These are phyloP conservation scores for Geotrichum histeridarum DNA, from an alignment of 1,139 yeast species.

Conservation along the genomic window DNA sequence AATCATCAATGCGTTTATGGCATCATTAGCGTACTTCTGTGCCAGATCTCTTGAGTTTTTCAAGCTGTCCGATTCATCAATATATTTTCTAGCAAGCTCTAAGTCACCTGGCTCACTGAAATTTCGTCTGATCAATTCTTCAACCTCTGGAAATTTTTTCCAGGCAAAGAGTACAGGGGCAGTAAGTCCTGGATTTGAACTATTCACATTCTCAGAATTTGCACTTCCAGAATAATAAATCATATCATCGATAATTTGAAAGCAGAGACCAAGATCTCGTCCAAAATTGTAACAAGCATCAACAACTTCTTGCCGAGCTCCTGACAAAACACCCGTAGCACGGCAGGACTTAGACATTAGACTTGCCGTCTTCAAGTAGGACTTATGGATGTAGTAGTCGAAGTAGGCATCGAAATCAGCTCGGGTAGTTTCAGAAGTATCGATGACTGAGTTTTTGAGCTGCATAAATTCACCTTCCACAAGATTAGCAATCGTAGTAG, in stretches of 20 bases:
- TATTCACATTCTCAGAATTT: constrained; percentile 43
- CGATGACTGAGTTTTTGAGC: constrained; percentile 83
- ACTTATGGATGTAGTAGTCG: constrained; percentile 90
- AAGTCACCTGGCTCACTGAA: constrained; percentile 79
- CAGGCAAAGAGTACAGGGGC: constrained; percentile 95
- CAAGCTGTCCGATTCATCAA: constrained; percentile 68
- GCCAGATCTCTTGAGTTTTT: constrained; percentile 75
- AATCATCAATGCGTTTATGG: constrained; percentile 57
- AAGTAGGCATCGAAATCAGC: constrained; percentile 65
- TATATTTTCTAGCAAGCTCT: constrained; percentile 68
- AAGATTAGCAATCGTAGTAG: constrained; percentile 91
- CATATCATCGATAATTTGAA: constrained; percentile 95
- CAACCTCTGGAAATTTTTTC: constrained; percentile 80
- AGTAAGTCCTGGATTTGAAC: constrained; percentile 61
- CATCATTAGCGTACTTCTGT: constrained; percentile 65
- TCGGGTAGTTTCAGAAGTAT: constrained; percentile 56
- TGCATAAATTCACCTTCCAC: constrained; percentile 99
- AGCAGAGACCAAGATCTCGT: constrained; percentile 85
- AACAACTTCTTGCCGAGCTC: constrained; percentile 66
- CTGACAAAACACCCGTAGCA: constrained; percentile 89
- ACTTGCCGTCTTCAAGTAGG: constrained; percentile 91
- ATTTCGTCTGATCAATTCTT: constrained; percentile 75
- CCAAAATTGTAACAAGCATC: constrained; percentile 91
- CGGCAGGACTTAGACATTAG: constrained; percentile 90
- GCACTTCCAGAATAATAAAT: constrained; percentile 86